Evolutionary conservation across 208 protist species (phyloP).

Genomic region (Leptomonas pyrrhocoris): DNA sequence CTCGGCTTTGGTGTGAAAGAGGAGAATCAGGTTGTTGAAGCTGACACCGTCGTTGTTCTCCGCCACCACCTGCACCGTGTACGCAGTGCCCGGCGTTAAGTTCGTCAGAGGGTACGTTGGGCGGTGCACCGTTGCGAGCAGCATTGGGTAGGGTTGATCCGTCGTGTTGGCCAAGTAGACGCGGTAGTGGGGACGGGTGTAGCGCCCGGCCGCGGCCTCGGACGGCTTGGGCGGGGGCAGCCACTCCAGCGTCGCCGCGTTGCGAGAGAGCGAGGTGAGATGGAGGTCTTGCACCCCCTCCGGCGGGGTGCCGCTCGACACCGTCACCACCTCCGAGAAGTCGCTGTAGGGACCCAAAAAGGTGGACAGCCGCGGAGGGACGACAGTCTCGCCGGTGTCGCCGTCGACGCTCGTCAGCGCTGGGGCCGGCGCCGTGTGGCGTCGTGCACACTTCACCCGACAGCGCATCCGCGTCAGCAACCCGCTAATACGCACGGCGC

Average conservation of each 20-base stretch:
- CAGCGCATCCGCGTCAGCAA: conserved; percentile 74
- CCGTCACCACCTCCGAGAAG: conserved; percentile 66
- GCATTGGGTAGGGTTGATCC: conserved; percentile 45
- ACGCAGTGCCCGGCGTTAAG: conserved; percentile 72
- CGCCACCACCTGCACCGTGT: conserved; percentile 83
- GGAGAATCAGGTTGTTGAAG: conserved; percentile 80
- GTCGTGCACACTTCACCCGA: conserved; percentile 72
- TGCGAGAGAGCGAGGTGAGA: conserved; percentile 60
- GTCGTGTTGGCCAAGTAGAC: conserved; percentile 64
- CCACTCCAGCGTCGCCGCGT: conserved; percentile 78
- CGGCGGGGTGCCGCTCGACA: conserved; percentile 80
- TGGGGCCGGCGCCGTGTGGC: neutral
- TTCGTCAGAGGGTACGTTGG: conserved; percentile 53
- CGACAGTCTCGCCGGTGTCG: no score
- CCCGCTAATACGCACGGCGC: conserved; percentile 62
- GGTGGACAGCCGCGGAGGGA: neutral
- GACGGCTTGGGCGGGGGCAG: conserved; percentile 40
- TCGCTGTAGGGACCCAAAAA: conserved; percentile 62
- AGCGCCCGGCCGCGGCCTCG: conserved; percentile 28
- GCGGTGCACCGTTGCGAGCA: conserved; percentile 36
- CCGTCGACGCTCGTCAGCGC: neutral
- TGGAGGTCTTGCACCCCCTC: conserved; percentile 69
- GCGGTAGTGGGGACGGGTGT: conserved; percentile 52
- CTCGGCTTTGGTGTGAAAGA: conserved; percentile 73
- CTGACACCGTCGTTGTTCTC: conserved; percentile 85